Evolutionary conservation across 164 flowering plant genomes (phyloP), one percentile per base, ranked within the genome.

Genomic region (Vitis cinerea): DNA sequence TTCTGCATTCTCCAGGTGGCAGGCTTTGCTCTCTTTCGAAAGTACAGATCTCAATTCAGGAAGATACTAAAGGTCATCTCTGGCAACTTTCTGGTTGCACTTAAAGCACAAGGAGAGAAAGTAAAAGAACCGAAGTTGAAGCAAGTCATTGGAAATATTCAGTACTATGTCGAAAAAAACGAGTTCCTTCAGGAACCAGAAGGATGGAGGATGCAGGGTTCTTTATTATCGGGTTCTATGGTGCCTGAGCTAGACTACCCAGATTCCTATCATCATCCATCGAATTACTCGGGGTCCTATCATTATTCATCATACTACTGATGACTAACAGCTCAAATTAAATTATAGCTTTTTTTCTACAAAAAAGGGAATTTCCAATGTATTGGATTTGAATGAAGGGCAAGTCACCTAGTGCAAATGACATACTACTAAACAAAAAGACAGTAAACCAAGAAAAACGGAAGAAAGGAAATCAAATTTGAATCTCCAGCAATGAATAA

Each of bases 121-220:
- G 44, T 6, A 37, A 37, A 71, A 31, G 88, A 86, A 63, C 50
- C 83, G 15, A 78, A 75, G 65, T 10, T 83, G 72, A 74, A 63
- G 14, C 72, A 59, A 3, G 69, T 86, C 59, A 82, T 82, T 7
- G 64, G 55, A 1, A 79, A 75, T 14, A 79, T 95, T 31, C 77
- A 81, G 61, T 48, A 71, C 13, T 93, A 95, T 65, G 67, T 93
- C n/a, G 82, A 83, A 50, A 84, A 83, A 27, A 81, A 82, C 0
- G 79, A 75, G 76, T 90, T 73, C 76, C 84, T 84, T 29, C 50
- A 80, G 60, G 92, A 91, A 73, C 98, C 98, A 14, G 89, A 86
- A 73, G 97, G 97, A 62, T 70, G 87, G 79, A 76, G 72, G 17
- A 66, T 89, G 61, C 71, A 73, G 68, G 59, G 48, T 47, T 37